Conservation (phyloP, 1,139 yeast species). For the Suhomyces bolitotheri region DNA sequence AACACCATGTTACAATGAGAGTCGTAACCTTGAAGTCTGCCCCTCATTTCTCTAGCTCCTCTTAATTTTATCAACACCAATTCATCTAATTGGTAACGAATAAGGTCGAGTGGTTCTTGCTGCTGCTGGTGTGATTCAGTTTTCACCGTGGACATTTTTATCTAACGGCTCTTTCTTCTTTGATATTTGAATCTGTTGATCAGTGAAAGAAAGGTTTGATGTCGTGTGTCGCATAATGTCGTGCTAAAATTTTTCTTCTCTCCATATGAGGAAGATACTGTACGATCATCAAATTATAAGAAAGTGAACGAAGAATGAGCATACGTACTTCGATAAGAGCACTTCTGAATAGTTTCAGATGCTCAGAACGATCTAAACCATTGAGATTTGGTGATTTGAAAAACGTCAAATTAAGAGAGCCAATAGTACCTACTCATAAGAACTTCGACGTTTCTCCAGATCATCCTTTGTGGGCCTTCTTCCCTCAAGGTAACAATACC, state of each 20-base stretch:
- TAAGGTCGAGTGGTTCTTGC: constrained; percentile 78
- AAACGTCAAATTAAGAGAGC: constrained; percentile 61
- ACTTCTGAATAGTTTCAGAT: constrained; percentile 8
- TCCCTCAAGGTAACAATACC: constrained; percentile 51
- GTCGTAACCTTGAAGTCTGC: constrained; percentile 91
- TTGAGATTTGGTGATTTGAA: constrained; percentile 32
- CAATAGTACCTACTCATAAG: constrained; percentile 77
- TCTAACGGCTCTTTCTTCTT: too few relatives aligned
- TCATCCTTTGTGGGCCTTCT: constrained; percentile 96
- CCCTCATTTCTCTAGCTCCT: constrained; percentile 93
- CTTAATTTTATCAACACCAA: constrained; percentile 84
- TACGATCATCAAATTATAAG: neutral
- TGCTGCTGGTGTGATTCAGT: constrained; percentile 39
- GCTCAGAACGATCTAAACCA: constrained; percentile 26
- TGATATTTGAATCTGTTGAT: neutral
- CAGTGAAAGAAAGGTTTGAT: neutral
- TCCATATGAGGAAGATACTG: neutral
- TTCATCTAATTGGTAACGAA: constrained; percentile 86
- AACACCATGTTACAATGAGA: constrained; percentile 95
- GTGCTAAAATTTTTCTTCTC: constrained; percentile 12
- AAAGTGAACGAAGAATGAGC: constrained; percentile 9
- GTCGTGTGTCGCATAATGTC: constrained; percentile 12
- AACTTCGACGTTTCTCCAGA: constrained; percentile 74
- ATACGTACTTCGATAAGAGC: constrained; percentile 9
- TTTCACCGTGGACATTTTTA: constrained; percentile 36